phyloP scores from a whole-genome alignment of 345 rosid genomes.

The Dovyalis caffra region DNA sequence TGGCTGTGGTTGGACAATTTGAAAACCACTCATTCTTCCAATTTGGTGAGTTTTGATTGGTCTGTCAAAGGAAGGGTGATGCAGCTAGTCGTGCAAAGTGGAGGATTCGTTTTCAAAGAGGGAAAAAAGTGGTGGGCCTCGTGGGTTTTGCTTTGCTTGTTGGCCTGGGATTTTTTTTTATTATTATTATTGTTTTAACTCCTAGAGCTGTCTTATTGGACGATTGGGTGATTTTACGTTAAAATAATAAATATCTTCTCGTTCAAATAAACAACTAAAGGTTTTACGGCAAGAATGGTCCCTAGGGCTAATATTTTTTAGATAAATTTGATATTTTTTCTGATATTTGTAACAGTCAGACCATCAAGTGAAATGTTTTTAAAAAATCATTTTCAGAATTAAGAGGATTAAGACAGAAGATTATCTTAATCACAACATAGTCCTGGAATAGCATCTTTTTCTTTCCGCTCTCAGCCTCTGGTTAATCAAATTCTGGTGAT shows the following conservation, averaged over 20 bases:
- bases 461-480: no score
- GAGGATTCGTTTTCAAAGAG: background rate
- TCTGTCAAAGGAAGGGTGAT: slow-evolving; percentile 2
- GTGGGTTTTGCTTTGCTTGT: background rate
- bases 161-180: background rate
- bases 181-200: no score
- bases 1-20: background rate
- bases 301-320: no score
- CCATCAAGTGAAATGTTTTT: no score
- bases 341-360: no score
- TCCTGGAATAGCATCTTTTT: no score
- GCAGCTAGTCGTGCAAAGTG: background rate
- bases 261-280: background rate
- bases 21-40: background rate
- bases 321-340: no score
- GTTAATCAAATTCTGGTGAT: no score
- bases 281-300: no score
- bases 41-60: background rate
- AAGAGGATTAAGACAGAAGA: no score
- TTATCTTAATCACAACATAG: no score
- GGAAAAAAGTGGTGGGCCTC: background rate
- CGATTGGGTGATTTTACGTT: background rate
- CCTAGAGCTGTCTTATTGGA: background rate
- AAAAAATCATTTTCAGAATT: no score
- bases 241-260: background rate